Conservation (phyloP, 441 rosid genomes). For the Sinapis alba region DNA sequence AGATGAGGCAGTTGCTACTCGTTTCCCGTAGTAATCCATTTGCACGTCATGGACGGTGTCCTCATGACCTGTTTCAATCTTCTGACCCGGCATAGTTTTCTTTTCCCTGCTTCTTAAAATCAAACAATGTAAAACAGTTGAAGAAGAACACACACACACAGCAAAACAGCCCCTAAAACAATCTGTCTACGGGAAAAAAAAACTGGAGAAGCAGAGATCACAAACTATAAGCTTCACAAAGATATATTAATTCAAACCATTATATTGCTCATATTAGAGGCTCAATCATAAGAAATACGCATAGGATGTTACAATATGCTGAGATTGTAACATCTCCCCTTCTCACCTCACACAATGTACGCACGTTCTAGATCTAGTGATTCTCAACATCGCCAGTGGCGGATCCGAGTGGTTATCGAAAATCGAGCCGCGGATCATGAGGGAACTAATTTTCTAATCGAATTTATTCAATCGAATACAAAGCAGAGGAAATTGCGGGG, state of each 20-base stretch:
- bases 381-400: too few species aligned
- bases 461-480: background rate
- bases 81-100: slow-evolving; percentile 64
- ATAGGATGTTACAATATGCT: too few species aligned
- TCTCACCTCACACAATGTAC: background rate
- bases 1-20: slow-evolving; percentile 76
- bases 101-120: slow-evolving; percentile 12
- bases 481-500: background rate
- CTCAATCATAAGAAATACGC: background rate
- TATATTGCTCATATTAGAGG: background rate
- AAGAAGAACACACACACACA: slow-evolving; percentile 6
- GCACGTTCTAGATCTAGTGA: background rate
- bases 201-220: background rate
- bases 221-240: background rate
- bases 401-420: slow-evolving; percentile 2
- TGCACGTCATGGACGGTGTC: slow-evolving; percentile 76
- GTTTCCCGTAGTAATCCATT: slow-evolving; percentile 86
- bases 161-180: too few species aligned
- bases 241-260: background rate
- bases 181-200: too few species aligned
- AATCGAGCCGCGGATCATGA: background rate
- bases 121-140: background rate
- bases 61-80: slow-evolving; percentile 76
- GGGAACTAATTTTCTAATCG: background rate
- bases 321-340: background rate